These are phyloP conservation scores for Thalassiosira exigua DNA, from an alignment of 352 stramenopile genomes.

Conservation along the genomic window DNA sequence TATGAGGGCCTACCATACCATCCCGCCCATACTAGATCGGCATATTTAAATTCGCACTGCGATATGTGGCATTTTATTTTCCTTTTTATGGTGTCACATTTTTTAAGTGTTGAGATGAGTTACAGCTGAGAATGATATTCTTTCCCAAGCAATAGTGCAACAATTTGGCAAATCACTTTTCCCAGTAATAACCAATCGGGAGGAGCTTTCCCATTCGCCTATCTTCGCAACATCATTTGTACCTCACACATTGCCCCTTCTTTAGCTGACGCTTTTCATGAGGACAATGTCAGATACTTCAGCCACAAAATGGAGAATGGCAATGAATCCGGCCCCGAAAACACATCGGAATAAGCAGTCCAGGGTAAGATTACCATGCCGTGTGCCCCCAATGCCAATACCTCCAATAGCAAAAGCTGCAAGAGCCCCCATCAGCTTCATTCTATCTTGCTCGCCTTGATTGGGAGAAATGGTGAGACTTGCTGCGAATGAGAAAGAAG, in stretches of 20 bases:
- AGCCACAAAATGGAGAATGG: conserved; percentile 40
- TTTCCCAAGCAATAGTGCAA: too few relatives aligned
- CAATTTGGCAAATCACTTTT: too few relatives aligned
- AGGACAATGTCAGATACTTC: conserved; percentile 51
- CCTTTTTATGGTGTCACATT: too few relatives aligned
- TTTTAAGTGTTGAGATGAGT: too few relatives aligned
- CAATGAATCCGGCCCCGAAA: conserved; percentile 48
- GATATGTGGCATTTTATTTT: too few relatives aligned
- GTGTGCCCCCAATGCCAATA: conserved; percentile 43
- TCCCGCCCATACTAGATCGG: too few relatives aligned
- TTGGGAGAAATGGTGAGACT: not conserved
- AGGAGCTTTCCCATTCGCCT: too few relatives aligned
- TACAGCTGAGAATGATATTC: too few relatives aligned
- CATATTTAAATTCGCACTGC: too few relatives aligned
- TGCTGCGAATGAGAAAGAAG: conserved; percentile 1
- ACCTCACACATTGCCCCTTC: not conserved
- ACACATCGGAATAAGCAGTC: conserved; percentile 50
- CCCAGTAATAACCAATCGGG: too few relatives aligned
- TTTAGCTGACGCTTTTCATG: conserved; percentile 38
- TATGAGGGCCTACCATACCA: too few relatives aligned
- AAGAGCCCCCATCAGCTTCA: conserved; percentile 38
- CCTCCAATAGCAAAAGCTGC: conserved; percentile 38
- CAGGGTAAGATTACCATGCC: conserved; percentile 29
- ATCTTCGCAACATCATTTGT: conserved; percentile 5
- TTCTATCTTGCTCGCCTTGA: conserved; percentile 24